phyloP scores from a whole-genome alignment of 2,329 filamentous ascomycete species.

The Eutypa lata region DNA sequence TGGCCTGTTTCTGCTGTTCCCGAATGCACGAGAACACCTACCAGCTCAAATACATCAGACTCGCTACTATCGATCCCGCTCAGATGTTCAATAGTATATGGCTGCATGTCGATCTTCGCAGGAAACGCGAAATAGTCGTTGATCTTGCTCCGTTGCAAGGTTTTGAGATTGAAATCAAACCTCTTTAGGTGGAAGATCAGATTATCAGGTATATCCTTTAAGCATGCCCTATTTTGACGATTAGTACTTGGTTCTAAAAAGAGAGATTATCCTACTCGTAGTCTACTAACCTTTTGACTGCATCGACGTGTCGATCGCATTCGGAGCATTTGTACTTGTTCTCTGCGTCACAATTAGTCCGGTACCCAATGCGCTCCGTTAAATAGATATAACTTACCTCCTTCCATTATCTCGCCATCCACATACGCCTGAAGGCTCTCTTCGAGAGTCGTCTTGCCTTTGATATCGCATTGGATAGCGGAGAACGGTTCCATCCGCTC shows the following conservation, averaged over 20 bases:
- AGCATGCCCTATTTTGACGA: constrained; percentile 62
- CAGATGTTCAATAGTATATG: constrained; percentile 84
- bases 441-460: constrained; percentile 78
- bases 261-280: background rate
- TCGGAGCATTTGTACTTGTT: constrained; percentile 98
- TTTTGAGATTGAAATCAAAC: constrained; percentile 77
- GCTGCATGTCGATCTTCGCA: constrained; percentile 75
- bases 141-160: constrained; percentile 83
- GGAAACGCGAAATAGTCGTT: constrained; percentile 95
- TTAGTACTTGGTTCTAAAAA: background rate
- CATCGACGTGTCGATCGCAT: constrained; percentile 85
- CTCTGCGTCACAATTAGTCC: constrained; percentile 47
- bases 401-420: constrained; percentile 93
- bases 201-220: constrained; percentile 91
- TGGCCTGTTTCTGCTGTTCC: constrained; percentile 93
- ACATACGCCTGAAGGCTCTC: constrained; percentile 95
- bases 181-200: constrained; percentile 93
- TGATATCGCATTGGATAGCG: constrained; percentile 93
- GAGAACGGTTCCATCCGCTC: constrained; percentile 88
- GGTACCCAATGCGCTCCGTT: background rate
- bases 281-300: constrained; percentile 71
- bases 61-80: constrained; percentile 56
- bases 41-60: constrained; percentile 83
- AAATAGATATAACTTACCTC: constrained; percentile 47
- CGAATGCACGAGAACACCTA: constrained; percentile 91